phyloP scores from a whole-genome alignment of 345 rosid species.

The Crucihimalaya himalaica region DNA sequence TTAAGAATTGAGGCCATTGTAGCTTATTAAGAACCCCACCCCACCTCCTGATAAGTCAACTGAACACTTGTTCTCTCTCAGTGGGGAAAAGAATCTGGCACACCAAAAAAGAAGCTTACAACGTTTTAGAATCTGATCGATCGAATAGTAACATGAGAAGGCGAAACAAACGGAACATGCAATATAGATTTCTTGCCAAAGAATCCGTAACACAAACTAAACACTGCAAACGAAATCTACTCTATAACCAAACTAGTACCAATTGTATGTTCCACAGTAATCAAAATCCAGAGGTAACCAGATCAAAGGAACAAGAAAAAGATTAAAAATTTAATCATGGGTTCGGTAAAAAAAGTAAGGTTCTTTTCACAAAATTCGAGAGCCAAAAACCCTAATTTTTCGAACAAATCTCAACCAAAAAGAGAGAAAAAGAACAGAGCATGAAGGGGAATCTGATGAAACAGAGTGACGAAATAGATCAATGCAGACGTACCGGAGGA shows the following conservation, averaged over 20 bases:
- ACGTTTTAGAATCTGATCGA: background rate
- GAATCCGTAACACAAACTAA: constrained; percentile 12
- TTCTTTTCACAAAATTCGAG: background rate
- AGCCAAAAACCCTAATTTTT: background rate
- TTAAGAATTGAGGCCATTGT: constrained; percentile 47
- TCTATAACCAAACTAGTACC: background rate
- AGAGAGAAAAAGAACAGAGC: background rate
- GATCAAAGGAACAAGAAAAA: background rate
- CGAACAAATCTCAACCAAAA: constrained; percentile 10
- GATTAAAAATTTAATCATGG: background rate
- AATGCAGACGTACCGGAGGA: constrained; percentile 34
- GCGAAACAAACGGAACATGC: constrained; percentile 27
- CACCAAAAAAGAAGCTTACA: constrained; percentile 15
- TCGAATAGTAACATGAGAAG: background rate
- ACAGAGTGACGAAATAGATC: constrained; percentile 18
- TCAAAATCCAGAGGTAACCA: constrained; percentile 17
- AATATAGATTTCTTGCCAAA: background rate
- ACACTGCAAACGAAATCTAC: background rate
- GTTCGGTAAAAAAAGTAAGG: background rate
- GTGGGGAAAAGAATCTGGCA: constrained; percentile 34
- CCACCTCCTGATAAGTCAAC: constrained; percentile 21
- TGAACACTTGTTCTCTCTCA: constrained; percentile 24
- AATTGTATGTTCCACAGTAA: constrained; percentile 20
- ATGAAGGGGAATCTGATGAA: background rate
- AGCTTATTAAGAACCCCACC: constrained; percentile 19